phyloP scores from a whole-genome alignment of 2,329 filamentous ascomycete species.

The Trichoderma oligosporum region DNA sequence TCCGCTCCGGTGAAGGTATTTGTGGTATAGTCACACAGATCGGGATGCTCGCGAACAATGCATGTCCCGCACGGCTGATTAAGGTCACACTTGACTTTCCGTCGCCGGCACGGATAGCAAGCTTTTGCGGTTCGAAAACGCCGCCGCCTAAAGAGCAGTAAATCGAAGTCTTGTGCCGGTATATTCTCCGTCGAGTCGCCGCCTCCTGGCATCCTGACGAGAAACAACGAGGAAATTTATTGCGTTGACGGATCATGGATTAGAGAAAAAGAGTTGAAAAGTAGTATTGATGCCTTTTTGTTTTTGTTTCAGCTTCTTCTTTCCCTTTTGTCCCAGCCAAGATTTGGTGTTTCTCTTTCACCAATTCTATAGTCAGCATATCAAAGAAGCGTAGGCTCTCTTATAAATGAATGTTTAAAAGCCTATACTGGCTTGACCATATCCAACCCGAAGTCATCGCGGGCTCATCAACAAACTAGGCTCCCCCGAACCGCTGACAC shows the following conservation, averaged over 20 bases:
- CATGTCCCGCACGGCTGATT: conserved; percentile 14
- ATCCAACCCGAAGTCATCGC: conserved; percentile 4
- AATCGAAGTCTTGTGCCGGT: conserved; percentile 1
- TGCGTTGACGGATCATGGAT: neutral
- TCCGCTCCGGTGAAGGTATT: conserved; percentile 12
- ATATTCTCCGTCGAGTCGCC: conserved; percentile 3
- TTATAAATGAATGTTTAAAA: conserved; percentile 1
- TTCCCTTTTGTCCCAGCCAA: neutral
- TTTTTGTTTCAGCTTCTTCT: neutral
- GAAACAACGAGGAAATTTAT: neutral
- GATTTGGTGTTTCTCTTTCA: neutral
- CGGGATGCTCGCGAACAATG: conserved; percentile 9
- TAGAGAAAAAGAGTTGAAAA: neutral
- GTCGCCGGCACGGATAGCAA: conserved; percentile 6
- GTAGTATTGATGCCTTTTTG: neutral
- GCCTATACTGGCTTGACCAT: neutral
- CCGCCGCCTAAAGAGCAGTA: conserved; percentile 5
- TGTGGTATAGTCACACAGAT: conserved; percentile 10
- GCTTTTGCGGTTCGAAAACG: conserved; percentile 8
- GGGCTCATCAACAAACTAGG: conserved; percentile 5
- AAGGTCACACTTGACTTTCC: conserved; percentile 11
- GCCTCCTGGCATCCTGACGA: conserved; percentile 5
- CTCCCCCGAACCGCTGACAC: conserved; percentile 4
- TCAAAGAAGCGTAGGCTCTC: neutral
- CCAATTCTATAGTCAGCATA: neutral